Evolutionary conservation across 345 rosid species (phyloP).

Genomic region (Cardamine occulta): DNA sequence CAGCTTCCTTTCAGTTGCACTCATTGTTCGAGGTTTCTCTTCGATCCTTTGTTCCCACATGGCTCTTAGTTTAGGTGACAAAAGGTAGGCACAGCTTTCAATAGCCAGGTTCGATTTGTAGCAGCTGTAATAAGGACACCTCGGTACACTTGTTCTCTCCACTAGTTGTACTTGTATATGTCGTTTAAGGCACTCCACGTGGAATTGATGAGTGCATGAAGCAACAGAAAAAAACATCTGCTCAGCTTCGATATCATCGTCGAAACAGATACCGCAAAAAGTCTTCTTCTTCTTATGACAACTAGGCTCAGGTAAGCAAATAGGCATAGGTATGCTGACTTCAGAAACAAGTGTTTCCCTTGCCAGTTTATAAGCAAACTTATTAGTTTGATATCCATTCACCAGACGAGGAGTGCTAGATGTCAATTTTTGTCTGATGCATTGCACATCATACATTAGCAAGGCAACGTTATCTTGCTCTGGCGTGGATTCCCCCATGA

Average conservation of each 20-base stretch:
- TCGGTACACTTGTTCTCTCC: background rate
- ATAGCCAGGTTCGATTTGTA: background rate
- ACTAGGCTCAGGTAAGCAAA: too few species aligned
- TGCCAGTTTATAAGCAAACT: background rate
- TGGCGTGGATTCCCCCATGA: background rate
- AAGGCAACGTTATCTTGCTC: background rate
- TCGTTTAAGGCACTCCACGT: background rate
- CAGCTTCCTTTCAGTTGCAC: background rate
- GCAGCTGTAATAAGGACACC: background rate
- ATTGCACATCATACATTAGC: background rate
- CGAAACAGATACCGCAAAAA: background rate
- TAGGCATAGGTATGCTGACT: background rate
- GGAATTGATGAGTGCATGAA: background rate
- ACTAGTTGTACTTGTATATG: background rate
- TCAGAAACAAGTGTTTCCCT: background rate
- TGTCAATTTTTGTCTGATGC: background rate
- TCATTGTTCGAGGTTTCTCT: background rate
- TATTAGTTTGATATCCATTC: background rate
- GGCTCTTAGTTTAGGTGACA: background rate
- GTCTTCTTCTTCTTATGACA: too few species aligned
- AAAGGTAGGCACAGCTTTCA: background rate
- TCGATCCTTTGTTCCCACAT: background rate
- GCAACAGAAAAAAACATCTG: background rate
- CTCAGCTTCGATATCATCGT: background rate
- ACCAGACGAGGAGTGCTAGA: background rate